phyloP scores from a whole-genome alignment of 2,329 filamentous ascomycete species.

The Bimuria novae-zelandiae region DNA sequence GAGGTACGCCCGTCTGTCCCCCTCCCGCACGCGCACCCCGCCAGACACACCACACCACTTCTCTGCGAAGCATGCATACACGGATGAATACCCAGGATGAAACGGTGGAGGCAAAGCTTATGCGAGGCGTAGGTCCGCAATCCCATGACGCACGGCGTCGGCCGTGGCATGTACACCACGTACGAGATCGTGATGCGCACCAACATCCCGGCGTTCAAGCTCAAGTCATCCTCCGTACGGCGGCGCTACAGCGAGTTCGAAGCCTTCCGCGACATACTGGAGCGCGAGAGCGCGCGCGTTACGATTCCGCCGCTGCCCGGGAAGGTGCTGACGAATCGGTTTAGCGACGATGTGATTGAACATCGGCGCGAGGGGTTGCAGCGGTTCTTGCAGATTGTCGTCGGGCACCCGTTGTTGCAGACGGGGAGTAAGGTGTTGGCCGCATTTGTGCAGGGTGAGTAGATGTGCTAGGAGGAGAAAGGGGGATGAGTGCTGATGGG shows the following conservation, averaged over 20 bases:
- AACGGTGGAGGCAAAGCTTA: constrained; percentile 24
- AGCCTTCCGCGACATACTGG: constrained; percentile 96
- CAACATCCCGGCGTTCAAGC: constrained; percentile 98
- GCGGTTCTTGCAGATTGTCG: constrained; percentile 95
- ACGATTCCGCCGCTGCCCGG: constrained; percentile 95
- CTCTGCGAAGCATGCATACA: too few relatives aligned
- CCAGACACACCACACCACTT: constrained; percentile 14
- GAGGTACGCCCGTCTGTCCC: constrained; percentile 64
- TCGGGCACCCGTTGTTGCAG: constrained; percentile 93
- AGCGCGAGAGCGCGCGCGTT: constrained; percentile 90
- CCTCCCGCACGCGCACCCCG: constrained; percentile 9
- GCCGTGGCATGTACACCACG: constrained; percentile 96
- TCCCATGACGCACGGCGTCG: constrained; percentile 91
- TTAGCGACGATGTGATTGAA: constrained; percentile 98
- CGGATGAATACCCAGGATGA: neutral
- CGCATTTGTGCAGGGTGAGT: constrained; percentile 89
- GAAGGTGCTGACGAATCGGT: constrained; percentile 97
- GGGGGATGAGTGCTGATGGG: constrained; percentile 17
- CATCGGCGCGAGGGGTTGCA: constrained; percentile 88
- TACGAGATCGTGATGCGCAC: constrained; percentile 98
- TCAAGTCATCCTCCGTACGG: constrained; percentile 80
- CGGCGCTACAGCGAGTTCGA: constrained; percentile 98
- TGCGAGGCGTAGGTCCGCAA: constrained; percentile 73
- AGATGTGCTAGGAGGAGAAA: neutral
- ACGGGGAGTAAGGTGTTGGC: constrained; percentile 96